phyloP scores from a whole-genome alignment of 2,329 filamentous ascomycete species.

The Rosellinia necatrix region DNA sequence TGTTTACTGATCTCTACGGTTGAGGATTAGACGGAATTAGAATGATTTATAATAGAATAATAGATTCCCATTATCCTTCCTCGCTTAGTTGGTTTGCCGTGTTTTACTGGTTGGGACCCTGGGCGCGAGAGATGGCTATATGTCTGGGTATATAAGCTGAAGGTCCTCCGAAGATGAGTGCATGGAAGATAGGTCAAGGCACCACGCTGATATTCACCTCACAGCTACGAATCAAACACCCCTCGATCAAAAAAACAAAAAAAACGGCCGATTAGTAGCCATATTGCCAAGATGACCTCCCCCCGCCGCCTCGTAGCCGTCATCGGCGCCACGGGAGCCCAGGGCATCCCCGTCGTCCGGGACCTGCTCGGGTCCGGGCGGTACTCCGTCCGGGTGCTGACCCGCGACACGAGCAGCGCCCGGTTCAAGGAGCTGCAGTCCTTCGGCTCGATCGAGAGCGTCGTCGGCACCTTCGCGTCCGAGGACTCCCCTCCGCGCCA shows the following conservation, averaged over 20 bases:
- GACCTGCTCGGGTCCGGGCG: conserved; percentile 47
- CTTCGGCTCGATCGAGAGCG: conserved; percentile 51
- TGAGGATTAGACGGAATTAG: conserved; percentile 1
- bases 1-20: conserved; percentile 12
- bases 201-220: too few species aligned
- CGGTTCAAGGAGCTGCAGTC: conserved; percentile 49
- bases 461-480: conserved; percentile 53
- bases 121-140: too few species aligned
- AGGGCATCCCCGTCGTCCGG: conserved; percentile 53
- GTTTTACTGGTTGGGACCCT: too few species aligned
- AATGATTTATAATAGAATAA: conserved; percentile 18
- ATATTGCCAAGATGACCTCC: conserved; percentile 35
- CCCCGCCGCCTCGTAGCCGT: conserved; percentile 39
- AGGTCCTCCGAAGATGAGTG: background rate
- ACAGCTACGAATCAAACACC: background rate
- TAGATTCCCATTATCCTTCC: background rate
- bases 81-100: background rate
- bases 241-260: background rate
- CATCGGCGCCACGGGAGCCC: conserved; percentile 57
- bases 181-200: background rate
- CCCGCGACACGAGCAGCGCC: conserved; percentile 48
- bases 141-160: conserved; percentile 9
- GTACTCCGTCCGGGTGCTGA: conserved; percentile 53
- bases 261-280: too few species aligned
- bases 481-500: conserved; percentile 50